Conservation (phyloP, 2,329 filamentous ascomycete genomes). For the Allantophomopsis cytisporea region DNA sequence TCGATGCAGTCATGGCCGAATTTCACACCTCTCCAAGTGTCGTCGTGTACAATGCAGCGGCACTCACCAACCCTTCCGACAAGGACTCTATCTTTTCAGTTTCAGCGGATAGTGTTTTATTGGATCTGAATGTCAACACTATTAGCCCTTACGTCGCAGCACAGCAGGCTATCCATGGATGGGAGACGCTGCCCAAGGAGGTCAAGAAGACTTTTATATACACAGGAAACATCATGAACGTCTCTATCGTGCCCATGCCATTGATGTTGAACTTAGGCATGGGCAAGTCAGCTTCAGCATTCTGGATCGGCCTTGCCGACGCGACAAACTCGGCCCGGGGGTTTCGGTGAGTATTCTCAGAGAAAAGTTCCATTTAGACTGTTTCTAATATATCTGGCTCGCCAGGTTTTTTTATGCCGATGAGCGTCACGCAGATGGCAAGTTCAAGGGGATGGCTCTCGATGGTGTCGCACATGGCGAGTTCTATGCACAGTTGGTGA, state of each 20-base stretch:
- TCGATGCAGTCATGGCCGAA: constrained; percentile 19
- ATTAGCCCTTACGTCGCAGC: constrained; percentile 24
- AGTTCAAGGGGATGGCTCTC: constrained; percentile 15
- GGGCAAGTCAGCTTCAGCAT: constrained; percentile 23
- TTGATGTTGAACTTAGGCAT: constrained; percentile 21
- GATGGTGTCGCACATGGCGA: constrained; percentile 26
- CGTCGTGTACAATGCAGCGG: constrained; percentile 2
- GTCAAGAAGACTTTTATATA: constrained; percentile 26
- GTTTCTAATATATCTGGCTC: constrained; percentile 1
- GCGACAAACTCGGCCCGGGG: constrained; percentile 21
- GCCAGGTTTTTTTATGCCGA: constrained; percentile 36
- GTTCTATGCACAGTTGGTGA: constrained; percentile 24
- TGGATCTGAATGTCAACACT: constrained; percentile 23
- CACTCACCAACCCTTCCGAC: not conserved
- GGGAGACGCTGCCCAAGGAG: constrained; percentile 12
- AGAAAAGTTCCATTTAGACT: not conserved
- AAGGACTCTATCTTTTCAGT: constrained; percentile 9
- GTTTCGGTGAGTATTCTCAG: constrained; percentile 16
- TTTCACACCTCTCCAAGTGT: constrained; percentile 22
- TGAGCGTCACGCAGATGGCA: constrained; percentile 29
- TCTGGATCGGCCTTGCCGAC: constrained; percentile 20
- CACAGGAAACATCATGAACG: constrained; percentile 28
- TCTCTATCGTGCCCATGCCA: constrained; percentile 9
- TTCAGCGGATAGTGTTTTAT: constrained; percentile 13
- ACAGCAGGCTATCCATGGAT: constrained; percentile 21